Percentiles rank a stretch among this genome's conserved stretches.
Evolutionary conservation across 176 grass and related monocot genomes (phyloP).

Genomic region (Eremochloa ophiuroides): DNA sequence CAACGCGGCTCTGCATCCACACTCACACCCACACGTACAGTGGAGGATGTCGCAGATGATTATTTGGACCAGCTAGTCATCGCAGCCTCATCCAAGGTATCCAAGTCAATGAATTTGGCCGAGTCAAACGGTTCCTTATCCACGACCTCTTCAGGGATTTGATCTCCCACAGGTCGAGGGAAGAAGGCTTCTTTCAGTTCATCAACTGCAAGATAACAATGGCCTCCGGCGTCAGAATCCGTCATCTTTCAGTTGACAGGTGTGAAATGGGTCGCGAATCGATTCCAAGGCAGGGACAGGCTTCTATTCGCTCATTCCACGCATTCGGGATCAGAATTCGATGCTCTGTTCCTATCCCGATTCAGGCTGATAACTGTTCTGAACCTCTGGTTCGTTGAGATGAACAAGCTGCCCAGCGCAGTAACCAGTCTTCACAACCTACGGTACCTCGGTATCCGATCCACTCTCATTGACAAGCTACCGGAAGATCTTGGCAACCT

Average conservation of each 20-base stretch:
- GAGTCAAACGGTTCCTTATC: background rate
- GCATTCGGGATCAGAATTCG: background rate
- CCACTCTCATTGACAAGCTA: background rate
- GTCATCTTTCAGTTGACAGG: background rate
- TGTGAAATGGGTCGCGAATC: background rate
- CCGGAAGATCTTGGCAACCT: background rate
- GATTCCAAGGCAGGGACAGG: background rate
- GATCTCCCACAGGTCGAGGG: background rate
- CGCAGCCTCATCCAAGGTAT: background rate
- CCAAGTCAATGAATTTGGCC: background rate
- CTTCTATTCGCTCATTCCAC: background rate
- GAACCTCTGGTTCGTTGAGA: background rate
- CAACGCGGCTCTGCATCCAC: background rate
- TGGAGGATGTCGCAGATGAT: background rate
- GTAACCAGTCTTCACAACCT: background rate
- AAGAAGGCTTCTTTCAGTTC: background rate
- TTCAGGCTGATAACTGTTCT: constrained; percentile 18
- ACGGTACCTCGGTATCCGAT: no score
- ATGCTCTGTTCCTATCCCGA: background rate
- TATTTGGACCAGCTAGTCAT: constrained; percentile 3
- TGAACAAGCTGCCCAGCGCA: background rate
- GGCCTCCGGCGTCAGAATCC: background rate
- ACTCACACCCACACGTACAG: no score
- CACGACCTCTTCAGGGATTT: background rate
- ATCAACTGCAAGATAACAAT: background rate